Evolutionary conservation across 371 early-diverging fungal species (phyloP).

Genomic region (Mortierella sp.): DNA sequence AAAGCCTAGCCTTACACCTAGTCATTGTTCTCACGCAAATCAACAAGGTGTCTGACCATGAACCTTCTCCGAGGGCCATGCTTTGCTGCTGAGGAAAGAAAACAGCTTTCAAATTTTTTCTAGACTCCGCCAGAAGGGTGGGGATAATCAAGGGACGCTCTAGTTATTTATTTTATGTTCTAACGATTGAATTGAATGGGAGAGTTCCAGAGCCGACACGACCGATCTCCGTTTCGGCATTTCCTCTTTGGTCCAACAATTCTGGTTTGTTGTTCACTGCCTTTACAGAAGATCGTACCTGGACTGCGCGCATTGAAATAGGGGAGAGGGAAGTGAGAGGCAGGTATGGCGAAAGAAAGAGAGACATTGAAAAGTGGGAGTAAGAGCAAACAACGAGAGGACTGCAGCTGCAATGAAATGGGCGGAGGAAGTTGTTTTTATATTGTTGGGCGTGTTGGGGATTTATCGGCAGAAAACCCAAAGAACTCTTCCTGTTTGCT

Average conservation of each 20-base stretch:
- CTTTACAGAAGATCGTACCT: not conserved
- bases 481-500: not conserved
- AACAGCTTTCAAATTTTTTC: no score
- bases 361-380: not conserved
- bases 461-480: not conserved
- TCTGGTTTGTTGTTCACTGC: slow-evolving; percentile 26
- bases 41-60: not conserved
- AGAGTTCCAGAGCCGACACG: slow-evolving; percentile 5
- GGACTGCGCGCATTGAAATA: not conserved
- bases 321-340: not conserved
- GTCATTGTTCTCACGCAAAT: slow-evolving; percentile 3
- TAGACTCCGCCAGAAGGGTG: not conserved
- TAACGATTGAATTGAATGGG: not conserved
- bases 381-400: not conserved
- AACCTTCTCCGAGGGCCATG: slow-evolving; percentile 9
- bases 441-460: not conserved
- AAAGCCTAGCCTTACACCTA: not conserved
- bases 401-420: not conserved
- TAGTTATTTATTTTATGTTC: no score
- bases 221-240: slow-evolving; percentile 47
- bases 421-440: not conserved
- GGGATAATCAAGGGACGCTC: no score
- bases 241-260: slow-evolving; percentile 55
- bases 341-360: not conserved
- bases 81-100: slow-evolving; percentile 7